Percentiles rank a stretch among this genome's conserved stretches.
phyloP scores from a whole-genome alignment of 768 basidiomycete genomes.

The Mycena polygramma region DNA sequence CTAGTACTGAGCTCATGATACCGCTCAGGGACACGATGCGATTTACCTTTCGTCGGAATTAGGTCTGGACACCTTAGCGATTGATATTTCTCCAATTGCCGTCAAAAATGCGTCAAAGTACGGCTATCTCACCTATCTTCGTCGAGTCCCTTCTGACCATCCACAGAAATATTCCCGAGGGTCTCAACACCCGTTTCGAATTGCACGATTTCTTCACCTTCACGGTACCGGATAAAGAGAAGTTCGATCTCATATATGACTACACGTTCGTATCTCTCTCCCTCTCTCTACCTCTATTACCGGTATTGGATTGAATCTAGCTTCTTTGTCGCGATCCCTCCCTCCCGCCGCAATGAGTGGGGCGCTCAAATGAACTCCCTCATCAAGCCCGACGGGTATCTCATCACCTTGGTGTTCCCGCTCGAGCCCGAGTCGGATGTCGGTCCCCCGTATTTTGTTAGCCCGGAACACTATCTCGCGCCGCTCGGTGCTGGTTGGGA shows the following conservation, averaged over 20 bases:
- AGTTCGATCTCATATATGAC: constrained; percentile 73
- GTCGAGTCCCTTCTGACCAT: neutral
- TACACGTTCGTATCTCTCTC: constrained; percentile 61
- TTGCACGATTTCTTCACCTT: constrained; percentile 69
- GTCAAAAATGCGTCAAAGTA: constrained; percentile 45
- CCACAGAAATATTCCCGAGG: constrained; percentile 18
- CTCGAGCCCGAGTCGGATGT: constrained; percentile 56
- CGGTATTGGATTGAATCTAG: constrained; percentile 45
- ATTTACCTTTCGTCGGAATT: constrained; percentile 64
- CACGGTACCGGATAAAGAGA: constrained; percentile 49
- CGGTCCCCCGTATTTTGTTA: constrained; percentile 76
- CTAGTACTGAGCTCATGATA: neutral
- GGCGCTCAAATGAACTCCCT: constrained; percentile 67
- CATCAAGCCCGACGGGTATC: constrained; percentile 71
- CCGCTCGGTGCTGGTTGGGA: constrained; percentile 64
- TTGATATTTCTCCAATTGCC: constrained; percentile 72
- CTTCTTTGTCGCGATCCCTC: constrained; percentile 82
- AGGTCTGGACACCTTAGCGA: constrained; percentile 62
- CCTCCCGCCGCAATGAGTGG: constrained; percentile 65
- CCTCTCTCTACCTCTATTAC: neutral
- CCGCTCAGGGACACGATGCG: constrained; percentile 71
- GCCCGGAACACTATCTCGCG: constrained; percentile 67
- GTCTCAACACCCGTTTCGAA: constrained; percentile 55
- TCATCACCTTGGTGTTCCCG: constrained; percentile 73
- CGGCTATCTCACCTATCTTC: neutral